Base-by-base conservation (phyloP, 441 rosid genomes). In the Gossypium aridum region DNA sequence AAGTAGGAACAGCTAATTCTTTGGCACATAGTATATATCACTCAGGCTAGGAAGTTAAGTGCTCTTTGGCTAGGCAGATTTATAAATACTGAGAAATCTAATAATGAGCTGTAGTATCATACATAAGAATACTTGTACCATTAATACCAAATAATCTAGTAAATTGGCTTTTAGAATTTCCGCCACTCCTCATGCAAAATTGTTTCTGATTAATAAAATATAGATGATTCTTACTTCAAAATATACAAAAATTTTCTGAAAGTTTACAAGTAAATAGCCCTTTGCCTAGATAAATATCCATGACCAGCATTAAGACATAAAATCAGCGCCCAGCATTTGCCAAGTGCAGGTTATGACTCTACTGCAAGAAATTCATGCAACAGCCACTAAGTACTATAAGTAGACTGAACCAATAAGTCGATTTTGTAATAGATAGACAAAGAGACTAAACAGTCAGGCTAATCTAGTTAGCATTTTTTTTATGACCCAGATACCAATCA, bases 321-420 rank as follows among this genome's bases (percentile, higher is more conserved):
- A 70, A 70, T 34, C 62, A 28, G 17, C 12, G 66, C 75, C 64
- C 39, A 63, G 61, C 49, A 26, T 9, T 47, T 60, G 26, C 76
- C 16, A 47, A 73, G 59, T 47, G n/a, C 57, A 49, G 59, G 26
- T 25, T 16, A 47, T 43, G 55, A 12, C 47, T 16, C 62, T 28
- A 63, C 25, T 10, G 63, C 59, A 47, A n/a, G 76, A 73, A 25
- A 28, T 47, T 49, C 26, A 49, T 22, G 37, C 61, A 67, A 62
- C 60, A 47, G 51, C 51, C 17, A 73, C 20, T 2, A 17, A 16
- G 47, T 26, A 10, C 13, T 16, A 62, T 3, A 43, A 62, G 56
- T 63, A 62, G 56, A 49, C 34, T 26, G 2, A n/a, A 19, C 3
- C 26, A 28, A 54, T 31, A 31, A n/a, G 17, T 28, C 13, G 7